A percentile compares a stretch with the other conserved stretches of the same genome.
phyloP scores from a whole-genome alignment of 2,329 filamentous ascomycete genomes.

The Pyricularia grisea region DNA sequence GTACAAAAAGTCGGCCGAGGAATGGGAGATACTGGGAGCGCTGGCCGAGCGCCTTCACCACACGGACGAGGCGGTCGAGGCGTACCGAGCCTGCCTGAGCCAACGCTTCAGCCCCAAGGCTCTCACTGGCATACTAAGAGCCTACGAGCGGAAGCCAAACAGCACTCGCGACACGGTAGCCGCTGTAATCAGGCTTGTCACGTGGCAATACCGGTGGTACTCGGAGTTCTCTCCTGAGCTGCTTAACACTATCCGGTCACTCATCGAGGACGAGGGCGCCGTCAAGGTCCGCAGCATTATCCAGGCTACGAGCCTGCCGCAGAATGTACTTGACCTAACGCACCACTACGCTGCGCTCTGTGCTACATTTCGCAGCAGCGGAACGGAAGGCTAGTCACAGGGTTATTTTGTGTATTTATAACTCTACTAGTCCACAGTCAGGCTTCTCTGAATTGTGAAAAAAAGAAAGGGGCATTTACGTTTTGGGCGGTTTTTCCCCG shows the following conservation, averaged over 20 bases:
- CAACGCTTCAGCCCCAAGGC: slow-evolving; percentile 92
- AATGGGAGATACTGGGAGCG: slow-evolving; percentile 96
- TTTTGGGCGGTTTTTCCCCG: neutral
- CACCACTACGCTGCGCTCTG: slow-evolving; percentile 95
- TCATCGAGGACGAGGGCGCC: slow-evolving; percentile 96
- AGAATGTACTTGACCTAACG: slow-evolving; percentile 86
- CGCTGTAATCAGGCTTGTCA: slow-evolving; percentile 82
- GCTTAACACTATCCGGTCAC: slow-evolving; percentile 74
- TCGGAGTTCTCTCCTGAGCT: slow-evolving; percentile 95
- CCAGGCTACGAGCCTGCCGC: slow-evolving; percentile 87
- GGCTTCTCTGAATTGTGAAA: neutral
- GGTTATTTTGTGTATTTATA: neutral
- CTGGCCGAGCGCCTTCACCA: slow-evolving; percentile 91
- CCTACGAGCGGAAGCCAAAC: slow-evolving; percentile 60
- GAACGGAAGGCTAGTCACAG: slow-evolving; percentile 64
- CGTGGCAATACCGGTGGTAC: slow-evolving; percentile 99
- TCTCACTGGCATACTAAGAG: slow-evolving; percentile 71
- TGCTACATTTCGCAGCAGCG: slow-evolving; percentile 88
- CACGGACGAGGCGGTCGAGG: slow-evolving; percentile 82
- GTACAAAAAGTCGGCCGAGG: slow-evolving; percentile 93
- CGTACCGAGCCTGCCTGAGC: slow-evolving; percentile 78
- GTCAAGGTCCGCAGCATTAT: slow-evolving; percentile 97
- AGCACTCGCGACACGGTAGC: slow-evolving; percentile 75
- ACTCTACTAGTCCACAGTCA: neutral
- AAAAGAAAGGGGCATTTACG: neutral